These are phyloP conservation scores for Leccinum ponderosum DNA, from an alignment of 1,284 basidiomycete genomes.

Conservation along the genomic window DNA sequence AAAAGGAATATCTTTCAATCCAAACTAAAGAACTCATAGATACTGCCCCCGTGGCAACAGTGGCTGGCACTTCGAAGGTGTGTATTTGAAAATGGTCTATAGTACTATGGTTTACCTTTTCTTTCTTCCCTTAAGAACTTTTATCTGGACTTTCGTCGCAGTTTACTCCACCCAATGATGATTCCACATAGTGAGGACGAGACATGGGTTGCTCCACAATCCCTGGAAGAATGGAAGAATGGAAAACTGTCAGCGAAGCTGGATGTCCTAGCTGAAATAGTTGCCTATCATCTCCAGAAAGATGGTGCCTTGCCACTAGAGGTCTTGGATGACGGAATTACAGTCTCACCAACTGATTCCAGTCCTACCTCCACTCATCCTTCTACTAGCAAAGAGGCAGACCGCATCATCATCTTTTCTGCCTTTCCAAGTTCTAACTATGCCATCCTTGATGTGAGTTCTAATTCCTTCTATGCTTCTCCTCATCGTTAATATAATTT, in stretches of 20 bases:
- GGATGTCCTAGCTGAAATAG: not conserved
- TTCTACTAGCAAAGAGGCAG: not conserved
- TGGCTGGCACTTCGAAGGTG: not conserved
- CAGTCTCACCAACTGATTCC: not conserved
- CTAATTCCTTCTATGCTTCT: not conserved
- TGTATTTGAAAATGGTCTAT: not conserved
- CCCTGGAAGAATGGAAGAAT: not conserved
- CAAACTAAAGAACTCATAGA: not conserved
- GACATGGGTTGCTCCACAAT: not conserved
- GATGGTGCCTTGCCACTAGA: not conserved
- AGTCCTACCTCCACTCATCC: not conserved
- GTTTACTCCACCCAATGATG: constrained; percentile 1
- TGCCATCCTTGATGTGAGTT: not conserved
- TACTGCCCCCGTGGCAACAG: not conserved
- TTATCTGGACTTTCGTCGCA: constrained; percentile 1
- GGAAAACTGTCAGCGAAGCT: not conserved
- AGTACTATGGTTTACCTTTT: not conserved
- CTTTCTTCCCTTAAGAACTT: constrained; percentile 1
- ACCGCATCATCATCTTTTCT: not conserved
- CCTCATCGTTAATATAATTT: not conserved
- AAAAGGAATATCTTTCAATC: not conserved
- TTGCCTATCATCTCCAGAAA: not conserved
- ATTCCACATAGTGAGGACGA: not conserved
- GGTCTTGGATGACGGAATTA: not conserved
- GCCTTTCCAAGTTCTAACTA: not conserved